Conservation (phyloP, 768 basidiomycete species). For the Tricholoma furcatifolium region DNA sequence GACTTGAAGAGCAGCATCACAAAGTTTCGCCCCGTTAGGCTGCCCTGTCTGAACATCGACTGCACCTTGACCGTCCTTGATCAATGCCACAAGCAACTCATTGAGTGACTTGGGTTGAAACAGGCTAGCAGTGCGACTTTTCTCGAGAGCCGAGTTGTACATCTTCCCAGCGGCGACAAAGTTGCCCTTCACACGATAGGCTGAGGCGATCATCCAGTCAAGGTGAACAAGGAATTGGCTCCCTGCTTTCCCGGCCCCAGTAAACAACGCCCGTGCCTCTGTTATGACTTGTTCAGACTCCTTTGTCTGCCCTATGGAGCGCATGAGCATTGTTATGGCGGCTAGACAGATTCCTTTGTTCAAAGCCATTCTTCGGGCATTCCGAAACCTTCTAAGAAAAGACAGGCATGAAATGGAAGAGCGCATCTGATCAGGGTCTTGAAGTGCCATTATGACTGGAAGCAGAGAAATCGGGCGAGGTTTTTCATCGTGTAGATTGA, state of each 20-base stretch:
- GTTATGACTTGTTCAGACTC: background rate
- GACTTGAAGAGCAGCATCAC: background rate
- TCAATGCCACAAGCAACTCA: background rate
- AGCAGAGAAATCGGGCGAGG: background rate
- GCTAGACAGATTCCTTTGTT: background rate
- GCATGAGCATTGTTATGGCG: background rate
- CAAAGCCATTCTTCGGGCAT: background rate
- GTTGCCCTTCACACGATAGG: background rate
- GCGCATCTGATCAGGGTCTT: background rate
- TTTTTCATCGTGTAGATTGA: background rate
- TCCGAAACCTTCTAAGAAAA: background rate
- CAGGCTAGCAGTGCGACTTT: background rate
- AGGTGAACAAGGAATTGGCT: background rate
- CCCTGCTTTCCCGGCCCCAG: background rate
- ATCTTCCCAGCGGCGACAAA: background rate
- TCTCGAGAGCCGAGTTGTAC: background rate
- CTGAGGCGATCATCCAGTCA: background rate
- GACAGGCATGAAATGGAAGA: background rate
- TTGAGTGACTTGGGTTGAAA: background rate
- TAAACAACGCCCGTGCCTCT: background rate
- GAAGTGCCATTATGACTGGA: background rate
- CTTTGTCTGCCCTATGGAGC: background rate
- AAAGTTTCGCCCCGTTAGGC: background rate
- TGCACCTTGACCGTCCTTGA: background rate
- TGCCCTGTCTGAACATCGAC: background rate